These are phyloP conservation scores for Cadophora sp. DNA, from an alignment of 2,329 filamentous ascomycete species.

Conservation along the genomic window DNA sequence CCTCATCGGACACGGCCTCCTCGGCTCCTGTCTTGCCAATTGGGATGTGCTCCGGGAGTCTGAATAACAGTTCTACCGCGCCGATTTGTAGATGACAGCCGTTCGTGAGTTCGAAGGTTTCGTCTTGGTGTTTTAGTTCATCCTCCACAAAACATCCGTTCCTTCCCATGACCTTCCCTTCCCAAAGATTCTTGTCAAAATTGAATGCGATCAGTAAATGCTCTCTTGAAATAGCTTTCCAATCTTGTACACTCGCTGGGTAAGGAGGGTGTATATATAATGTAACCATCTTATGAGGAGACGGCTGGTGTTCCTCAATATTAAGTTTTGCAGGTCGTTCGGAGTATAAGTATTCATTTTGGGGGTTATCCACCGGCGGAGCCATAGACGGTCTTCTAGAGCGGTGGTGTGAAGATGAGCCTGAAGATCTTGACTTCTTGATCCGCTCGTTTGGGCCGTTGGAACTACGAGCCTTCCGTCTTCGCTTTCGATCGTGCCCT, in stretches of 20 bases:
- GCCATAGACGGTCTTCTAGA: slow-evolving; percentile 42
- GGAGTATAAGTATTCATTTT: background rate
- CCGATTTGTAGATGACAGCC: slow-evolving; percentile 75
- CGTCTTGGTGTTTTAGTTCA: slow-evolving; percentile 57
- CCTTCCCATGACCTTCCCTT: slow-evolving; percentile 61
- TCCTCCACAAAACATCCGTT: slow-evolving; percentile 76
- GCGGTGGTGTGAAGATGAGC: slow-evolving; percentile 48
- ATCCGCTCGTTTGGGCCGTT: slow-evolving; percentile 32
- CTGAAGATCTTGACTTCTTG: slow-evolving; percentile 52
- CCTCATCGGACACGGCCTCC: slow-evolving; percentile 53
- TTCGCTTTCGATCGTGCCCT: slow-evolving; percentile 55
- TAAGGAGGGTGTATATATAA: slow-evolving; percentile 60
- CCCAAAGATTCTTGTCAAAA: slow-evolving; percentile 65
- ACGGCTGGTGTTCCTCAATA: slow-evolving; percentile 11
- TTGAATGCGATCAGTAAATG: slow-evolving; percentile 79
- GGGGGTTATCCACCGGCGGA: slow-evolving; percentile 23
- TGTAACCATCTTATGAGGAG: slow-evolving; percentile 11
- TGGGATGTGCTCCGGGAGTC: slow-evolving; percentile 66
- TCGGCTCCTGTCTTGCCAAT: slow-evolving; percentile 64
- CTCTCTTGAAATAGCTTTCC: slow-evolving; percentile 75
- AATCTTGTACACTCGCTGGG: slow-evolving; percentile 52
- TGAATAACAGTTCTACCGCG: slow-evolving; percentile 71
- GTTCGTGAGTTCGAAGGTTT: slow-evolving; percentile 64
- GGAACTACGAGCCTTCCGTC: slow-evolving; percentile 36
- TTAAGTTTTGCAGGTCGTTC: slow-evolving; percentile 15